Percentiles rank a stretch among this genome's conserved stretches.
phyloP scores from a whole-genome alignment of 2,329 filamentous ascomycete genomes.

The Trichoderma arundinaceum region DNA sequence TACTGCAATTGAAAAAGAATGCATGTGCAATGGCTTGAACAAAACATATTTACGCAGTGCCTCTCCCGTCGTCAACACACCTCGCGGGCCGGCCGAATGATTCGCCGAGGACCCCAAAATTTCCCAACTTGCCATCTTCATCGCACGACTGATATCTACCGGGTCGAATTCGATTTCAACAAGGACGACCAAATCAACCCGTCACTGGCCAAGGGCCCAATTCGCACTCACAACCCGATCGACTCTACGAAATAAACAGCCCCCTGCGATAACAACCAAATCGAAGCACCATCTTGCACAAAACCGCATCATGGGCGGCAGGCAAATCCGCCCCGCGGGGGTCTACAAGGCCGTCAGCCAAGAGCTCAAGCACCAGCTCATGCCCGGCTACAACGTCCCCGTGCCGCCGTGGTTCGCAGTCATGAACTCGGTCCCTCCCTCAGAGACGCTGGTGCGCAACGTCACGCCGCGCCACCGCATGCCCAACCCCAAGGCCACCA shows the following conservation, averaged over 20 bases:
- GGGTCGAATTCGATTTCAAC: neutral
- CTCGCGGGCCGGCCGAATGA: conserved; percentile 27
- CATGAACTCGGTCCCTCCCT: conserved; percentile 60
- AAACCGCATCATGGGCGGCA: conserved; percentile 46
- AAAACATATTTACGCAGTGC: too few relatives aligned
- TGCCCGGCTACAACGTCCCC: conserved; percentile 43
- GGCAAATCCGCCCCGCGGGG: conserved; percentile 54
- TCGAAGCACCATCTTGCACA: neutral
- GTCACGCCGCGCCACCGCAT: conserved; percentile 55
- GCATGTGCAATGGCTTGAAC: neutral
- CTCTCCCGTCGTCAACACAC: too few relatives aligned
- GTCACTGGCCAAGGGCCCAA: neutral
- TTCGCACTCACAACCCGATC: neutral
- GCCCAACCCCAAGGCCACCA: conserved; percentile 51
- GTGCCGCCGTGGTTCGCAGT: conserved; percentile 58
- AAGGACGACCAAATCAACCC: neutral
- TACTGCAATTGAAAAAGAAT: neutral
- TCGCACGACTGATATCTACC: conserved; percentile 14
- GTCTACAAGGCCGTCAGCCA: conserved; percentile 54
- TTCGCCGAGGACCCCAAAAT: conserved; percentile 31
- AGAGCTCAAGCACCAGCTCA: conserved; percentile 51
- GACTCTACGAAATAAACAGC: neutral
- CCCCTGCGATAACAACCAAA: too few relatives aligned
- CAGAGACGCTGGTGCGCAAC: conserved; percentile 62
- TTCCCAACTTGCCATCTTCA: conserved; percentile 17